Base-by-base conservation (phyloP, 495 filamentous ascomycete species). In the Podospora appendiculata region DNA sequence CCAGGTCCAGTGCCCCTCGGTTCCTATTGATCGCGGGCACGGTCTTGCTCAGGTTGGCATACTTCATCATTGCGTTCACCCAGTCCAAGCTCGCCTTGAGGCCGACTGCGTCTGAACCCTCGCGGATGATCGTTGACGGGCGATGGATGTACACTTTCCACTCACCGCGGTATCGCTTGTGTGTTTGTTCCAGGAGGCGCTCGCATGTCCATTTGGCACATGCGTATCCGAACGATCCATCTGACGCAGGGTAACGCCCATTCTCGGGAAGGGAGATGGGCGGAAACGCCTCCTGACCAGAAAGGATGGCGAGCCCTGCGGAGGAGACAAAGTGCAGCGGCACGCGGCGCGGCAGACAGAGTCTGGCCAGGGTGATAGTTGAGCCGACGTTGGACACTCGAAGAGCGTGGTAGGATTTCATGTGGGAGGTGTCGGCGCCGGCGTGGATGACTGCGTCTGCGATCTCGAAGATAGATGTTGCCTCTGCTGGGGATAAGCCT, bases 151-250 rank as follows among this genome's bases (percentile, higher is more conserved):
- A 70, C 0, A 72, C 65, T 25, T 25, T 25, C 25, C 25, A 25
- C 0, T 67, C 68, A 10, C 72, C 38, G 0, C 55, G 62, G 36
- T 62, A 53, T 4, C 43, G 38, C n/a, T 32, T 6, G 32, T 35
- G 36, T 11, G 59, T 58, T 3, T 61, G 58, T 57, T 81, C 78
- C 0, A 84, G 62, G 19, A 69, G 58, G 5, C 47, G 48, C 60
- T 84, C 81, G 47, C 72, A 71, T 0, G 71, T 79, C 80, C 81
- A 84, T 33, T 79, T 79, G 4, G 66, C 58, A 0, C 76, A 66
- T 0, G 58, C 57, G 51, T 81, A 84, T 0, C 79, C 79, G 42
- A 74, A 14, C 10, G 46, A 32, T 7, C 13, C 11, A 12, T 32
- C 44, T 5, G 25, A 25, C 25, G 25, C 25, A 2, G 25, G 25